These are phyloP conservation scores for Apodospora peruviana DNA, from an alignment of 495 filamentous ascomycete genomes.

Conservation along the genomic window DNA sequence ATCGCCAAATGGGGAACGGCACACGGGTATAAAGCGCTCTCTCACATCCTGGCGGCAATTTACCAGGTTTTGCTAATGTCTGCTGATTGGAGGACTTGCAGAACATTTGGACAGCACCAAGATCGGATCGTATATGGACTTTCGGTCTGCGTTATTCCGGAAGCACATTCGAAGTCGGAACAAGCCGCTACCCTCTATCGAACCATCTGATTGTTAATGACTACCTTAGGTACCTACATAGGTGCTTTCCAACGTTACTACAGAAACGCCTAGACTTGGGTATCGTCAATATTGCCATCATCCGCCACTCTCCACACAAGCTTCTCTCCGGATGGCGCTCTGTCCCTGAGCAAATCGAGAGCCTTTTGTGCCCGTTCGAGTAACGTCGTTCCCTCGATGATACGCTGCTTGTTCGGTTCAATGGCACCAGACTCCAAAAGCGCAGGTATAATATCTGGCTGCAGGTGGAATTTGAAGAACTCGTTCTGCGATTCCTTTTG, in stretches of 20 bases:
- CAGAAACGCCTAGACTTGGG: no score
- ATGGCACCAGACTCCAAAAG: slow-evolving; percentile 39
- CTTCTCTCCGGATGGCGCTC: slow-evolving; percentile 44
- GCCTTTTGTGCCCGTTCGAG: slow-evolving; percentile 45
- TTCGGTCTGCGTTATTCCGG: not conserved
- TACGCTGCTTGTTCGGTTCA: slow-evolving; percentile 39
- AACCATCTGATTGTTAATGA: not conserved
- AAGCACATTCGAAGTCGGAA: no score
- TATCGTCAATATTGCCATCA: no score
- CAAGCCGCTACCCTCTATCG: no score
- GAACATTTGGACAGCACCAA: not conserved
- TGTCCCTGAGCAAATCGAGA: slow-evolving; percentile 32
- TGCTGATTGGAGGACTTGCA: not conserved
- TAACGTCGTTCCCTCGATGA: slow-evolving; percentile 43
- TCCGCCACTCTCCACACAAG: slow-evolving; percentile 42
- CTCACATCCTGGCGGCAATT: not conserved
- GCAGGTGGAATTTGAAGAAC: slow-evolving; percentile 40
- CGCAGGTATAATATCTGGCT: slow-evolving; percentile 43
- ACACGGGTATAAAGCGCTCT: slow-evolving; percentile 6
- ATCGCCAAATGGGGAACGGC: not conserved
- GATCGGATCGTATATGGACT: no score
- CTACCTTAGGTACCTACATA: not conserved
- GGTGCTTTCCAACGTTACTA: not conserved
- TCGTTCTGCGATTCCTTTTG: slow-evolving; percentile 34
- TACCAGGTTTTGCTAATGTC: not conserved